phyloP scores from a whole-genome alignment of 1,139 yeast species.

The Suhomyces panamericanus region DNA sequence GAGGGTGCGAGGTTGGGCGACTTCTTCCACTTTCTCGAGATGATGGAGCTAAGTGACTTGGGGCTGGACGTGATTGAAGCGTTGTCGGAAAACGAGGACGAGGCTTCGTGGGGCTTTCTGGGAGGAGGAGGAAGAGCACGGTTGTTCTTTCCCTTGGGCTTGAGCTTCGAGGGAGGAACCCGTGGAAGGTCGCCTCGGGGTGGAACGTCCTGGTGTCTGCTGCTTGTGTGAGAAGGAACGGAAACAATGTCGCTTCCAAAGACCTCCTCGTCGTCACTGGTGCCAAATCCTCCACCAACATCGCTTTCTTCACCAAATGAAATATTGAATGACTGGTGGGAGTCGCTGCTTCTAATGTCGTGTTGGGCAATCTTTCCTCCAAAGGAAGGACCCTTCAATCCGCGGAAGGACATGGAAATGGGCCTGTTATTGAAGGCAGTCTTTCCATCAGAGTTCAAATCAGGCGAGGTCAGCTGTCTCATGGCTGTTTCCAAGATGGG shows the following conservation, averaged over 20 bases:
- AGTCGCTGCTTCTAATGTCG: conserved; percentile 35
- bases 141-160: not conserved
- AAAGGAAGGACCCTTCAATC: conserved; percentile 59
- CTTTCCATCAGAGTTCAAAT: conserved; percentile 14
- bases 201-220: conserved; percentile 9
- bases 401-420: conserved; percentile 67
- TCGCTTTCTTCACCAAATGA: conserved; percentile 34
- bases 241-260: conserved; percentile 11
- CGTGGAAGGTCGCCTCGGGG: not conserved
- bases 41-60: conserved; percentile 33
- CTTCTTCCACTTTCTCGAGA: conserved; percentile 28
- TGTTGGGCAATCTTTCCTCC: conserved; percentile 35
- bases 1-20: conserved; percentile 17
- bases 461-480: conserved; percentile 13
- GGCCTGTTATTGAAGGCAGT: conserved; percentile 42
- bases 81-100: conserved; percentile 28
- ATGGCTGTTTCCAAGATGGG: conserved; percentile 28
- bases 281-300: conserved; percentile 18
- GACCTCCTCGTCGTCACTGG: conserved; percentile 23
- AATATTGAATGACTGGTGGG: conserved; percentile 47
- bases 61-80: conserved; percentile 31
- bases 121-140: conserved; percentile 17
- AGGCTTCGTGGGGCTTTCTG: conserved; percentile 29
- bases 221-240: conserved; percentile 7
- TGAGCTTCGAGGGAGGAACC: not conserved